A percentile compares a stretch with the other conserved stretches of the same genome.
Conservation (phyloP, 441 rosid species). For the Syzygium malaccense region DNA sequence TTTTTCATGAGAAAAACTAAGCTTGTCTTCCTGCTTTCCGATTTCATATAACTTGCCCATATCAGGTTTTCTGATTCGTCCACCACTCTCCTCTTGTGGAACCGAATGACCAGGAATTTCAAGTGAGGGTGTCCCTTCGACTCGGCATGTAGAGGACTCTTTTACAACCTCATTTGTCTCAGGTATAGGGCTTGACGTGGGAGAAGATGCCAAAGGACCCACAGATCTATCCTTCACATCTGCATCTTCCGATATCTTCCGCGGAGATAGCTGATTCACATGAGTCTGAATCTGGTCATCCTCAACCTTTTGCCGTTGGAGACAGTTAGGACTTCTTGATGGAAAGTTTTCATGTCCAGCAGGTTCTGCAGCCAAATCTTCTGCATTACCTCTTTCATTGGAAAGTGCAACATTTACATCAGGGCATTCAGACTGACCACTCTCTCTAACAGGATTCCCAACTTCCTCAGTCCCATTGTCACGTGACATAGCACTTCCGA, state of each 20-base stretch:
- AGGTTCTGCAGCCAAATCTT: slow-evolving; percentile 29
- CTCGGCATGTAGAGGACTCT: slow-evolving; percentile 19
- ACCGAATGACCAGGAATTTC: slow-evolving; percentile 22
- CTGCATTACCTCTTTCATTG: slow-evolving; percentile 23
- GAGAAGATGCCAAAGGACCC: slow-evolving; percentile 21
- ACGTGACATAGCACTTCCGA: slow-evolving; percentile 24
- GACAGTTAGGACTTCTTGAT: slow-evolving; percentile 26
- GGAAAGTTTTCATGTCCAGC: slow-evolving; percentile 22
- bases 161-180: slow-evolving; percentile 30
- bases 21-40: slow-evolving; percentile 20
- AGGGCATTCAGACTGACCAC: slow-evolving; percentile 27
- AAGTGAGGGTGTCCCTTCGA: slow-evolving; percentile 20
- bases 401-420: slow-evolving; percentile 27
- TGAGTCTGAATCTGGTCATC: slow-evolving; percentile 26
- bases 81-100: slow-evolving; percentile 29
- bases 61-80: slow-evolving; percentile 26
- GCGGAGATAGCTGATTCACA: slow-evolving; percentile 16
- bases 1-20: slow-evolving; percentile 15
- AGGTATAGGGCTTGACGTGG: slow-evolving; percentile 30
- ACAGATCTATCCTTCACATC: slow-evolving; percentile 25
- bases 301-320: slow-evolving; percentile 26
- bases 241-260: slow-evolving; percentile 12
- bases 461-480: slow-evolving; percentile 16
- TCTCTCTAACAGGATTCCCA: slow-evolving; percentile 15
- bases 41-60: slow-evolving; percentile 21